These are phyloP conservation scores for Penicillium sp. DNA, from an alignment of 2,329 filamentous ascomycete genomes.

Conservation along the genomic window DNA sequence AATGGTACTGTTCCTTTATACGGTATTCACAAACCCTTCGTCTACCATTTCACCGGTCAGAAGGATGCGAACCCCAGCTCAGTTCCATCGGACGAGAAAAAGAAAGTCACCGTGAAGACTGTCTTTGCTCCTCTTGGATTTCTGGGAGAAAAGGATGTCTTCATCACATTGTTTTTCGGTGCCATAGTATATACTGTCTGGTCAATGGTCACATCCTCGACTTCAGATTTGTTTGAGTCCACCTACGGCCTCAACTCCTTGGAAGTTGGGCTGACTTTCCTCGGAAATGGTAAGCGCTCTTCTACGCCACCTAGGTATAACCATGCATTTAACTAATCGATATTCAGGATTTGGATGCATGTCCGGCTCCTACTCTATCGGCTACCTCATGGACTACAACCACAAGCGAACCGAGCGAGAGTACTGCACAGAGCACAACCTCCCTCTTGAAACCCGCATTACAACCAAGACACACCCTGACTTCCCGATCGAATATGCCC, in stretches of 20 bases:
- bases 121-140: constrained; percentile 47
- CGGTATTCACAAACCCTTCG: constrained; percentile 47
- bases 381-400: constrained; percentile 49
- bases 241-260: constrained; percentile 45
- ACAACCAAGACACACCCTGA: constrained; percentile 39
- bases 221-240: constrained; percentile 42
- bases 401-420: constrained; percentile 38
- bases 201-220: constrained; percentile 55
- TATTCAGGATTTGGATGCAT: constrained; percentile 44
- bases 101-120: constrained; percentile 37
- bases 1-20: constrained; percentile 46
- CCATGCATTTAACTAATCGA: constrained; percentile 2
- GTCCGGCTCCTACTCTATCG: constrained; percentile 46
- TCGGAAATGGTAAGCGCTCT: constrained; percentile 40
- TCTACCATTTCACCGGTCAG: constrained; percentile 35
- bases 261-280: constrained; percentile 47
- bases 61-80: constrained; percentile 21
- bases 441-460: constrained; percentile 33
- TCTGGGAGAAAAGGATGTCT: constrained; percentile 53
- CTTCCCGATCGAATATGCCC: constrained; percentile 48
- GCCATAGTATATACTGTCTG: constrained; percentile 53
- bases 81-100: constrained; percentile 17
- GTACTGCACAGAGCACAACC: constrained; percentile 36
- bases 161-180: constrained; percentile 50
- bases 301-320: not conserved